Base-by-base conservation (phyloP, 2,329 filamentous ascomycete genomes). In the Penicillium digitatum region DNA sequence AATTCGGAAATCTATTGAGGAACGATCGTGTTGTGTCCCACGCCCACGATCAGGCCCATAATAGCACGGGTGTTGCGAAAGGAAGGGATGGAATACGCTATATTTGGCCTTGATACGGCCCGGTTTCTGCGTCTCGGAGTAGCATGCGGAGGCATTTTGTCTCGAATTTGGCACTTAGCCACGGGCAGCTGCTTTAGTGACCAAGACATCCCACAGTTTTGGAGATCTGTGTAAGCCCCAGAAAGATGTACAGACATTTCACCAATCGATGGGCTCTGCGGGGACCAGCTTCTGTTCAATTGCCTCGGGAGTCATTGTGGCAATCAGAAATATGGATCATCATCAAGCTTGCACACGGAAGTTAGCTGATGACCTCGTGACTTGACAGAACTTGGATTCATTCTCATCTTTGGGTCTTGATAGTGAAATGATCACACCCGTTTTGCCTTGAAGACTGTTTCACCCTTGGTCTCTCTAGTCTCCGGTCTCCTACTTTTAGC, bases 21-120 rank as follows among this genome's bases (percentile, higher is more conserved):
- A 20, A 91, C 83, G 0, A 88, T 90, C 1, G 88, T 87, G 60
- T 92, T 92, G 66, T 85, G 86, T 5, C 88, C 88, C 0, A 88
- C 90, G 14, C 88, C 88, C 24, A 89, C 85, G 50, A 92, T 90
- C 11, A 91, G 76, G 1, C 87, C 87, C 86, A 91, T 90, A 31
- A 81, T 82, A 1, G 87, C 86, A 59, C 85, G 83, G 46, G 82
- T 84, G 51, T 81, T 79, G 0, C 75, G 72, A 2, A 78, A 74
- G 27, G 81, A 80, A 57, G 81, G 81, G 43, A 84, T 84, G 48
- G 84, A 82, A 69, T 89, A 90, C 29, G 88, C 84, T 61, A 90
- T 56, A 34, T 12, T 50, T 18, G 18, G 49, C 45, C 11, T 37
- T 53, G 5, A 51, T n/a, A 2, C n/a, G 29, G 5, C 54, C 49